phyloP scores from a whole-genome alignment of 78 protist species.

The Isochrysis galbana region DNA sequence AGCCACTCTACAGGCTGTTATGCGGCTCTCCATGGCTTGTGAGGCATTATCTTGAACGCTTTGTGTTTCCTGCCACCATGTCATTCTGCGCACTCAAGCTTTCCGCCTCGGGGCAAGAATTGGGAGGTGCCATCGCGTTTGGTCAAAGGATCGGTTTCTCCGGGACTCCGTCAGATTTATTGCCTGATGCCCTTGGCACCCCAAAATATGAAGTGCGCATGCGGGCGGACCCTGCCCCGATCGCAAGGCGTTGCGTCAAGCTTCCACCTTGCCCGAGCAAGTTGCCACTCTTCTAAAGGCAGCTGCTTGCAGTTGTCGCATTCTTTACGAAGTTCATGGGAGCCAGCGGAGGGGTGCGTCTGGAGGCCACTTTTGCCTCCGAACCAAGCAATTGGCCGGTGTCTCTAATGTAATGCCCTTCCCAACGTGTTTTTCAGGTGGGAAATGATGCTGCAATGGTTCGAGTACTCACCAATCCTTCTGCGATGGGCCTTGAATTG shows the following conservation, averaged over 20 bases:
- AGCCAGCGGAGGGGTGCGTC: too few species aligned
- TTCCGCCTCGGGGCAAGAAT: conserved; percentile 66
- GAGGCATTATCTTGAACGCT: conserved; percentile 43
- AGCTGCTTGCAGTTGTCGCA: too few species aligned
- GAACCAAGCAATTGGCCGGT: too few species aligned
- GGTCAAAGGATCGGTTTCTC: conserved; percentile 62
- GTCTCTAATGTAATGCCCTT: too few species aligned
- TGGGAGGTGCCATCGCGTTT: conserved; percentile 52
- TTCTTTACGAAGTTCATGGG: too few species aligned
- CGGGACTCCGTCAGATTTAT: conserved; percentile 74
- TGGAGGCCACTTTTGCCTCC: too few species aligned
- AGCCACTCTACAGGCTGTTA: conserved; percentile 33
- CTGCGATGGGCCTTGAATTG: background rate
- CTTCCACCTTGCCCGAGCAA: too few species aligned
- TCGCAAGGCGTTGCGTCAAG: too few species aligned
- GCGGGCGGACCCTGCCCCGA: too few species aligned
- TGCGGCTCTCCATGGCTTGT: conserved; percentile 41
- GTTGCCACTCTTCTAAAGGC: too few species aligned
- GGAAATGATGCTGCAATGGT: conserved; percentile 76
- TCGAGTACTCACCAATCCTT: conserved; percentile 52
- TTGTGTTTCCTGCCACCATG: conserved; percentile 65
- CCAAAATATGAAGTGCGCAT: conserved; percentile 74
- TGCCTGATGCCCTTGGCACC: conserved; percentile 76
- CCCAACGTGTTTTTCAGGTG: too few species aligned
- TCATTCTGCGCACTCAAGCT: conserved; percentile 46